Evolutionary conservation across 1,284 basidiomycete genomes (phyloP).

Genomic region (Melampsora allii-populina): DNA sequence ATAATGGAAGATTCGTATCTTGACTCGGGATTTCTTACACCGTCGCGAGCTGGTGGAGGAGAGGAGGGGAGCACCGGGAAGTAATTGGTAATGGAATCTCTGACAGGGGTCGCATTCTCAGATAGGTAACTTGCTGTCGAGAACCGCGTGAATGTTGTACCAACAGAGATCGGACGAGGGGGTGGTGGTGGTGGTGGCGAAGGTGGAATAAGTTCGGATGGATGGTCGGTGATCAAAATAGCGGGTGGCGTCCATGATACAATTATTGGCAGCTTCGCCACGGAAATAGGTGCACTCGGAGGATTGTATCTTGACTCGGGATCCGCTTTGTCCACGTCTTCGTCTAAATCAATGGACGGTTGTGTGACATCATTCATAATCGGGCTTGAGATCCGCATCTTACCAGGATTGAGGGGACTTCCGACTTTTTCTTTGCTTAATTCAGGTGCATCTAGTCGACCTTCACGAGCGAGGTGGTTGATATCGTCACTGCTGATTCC

Average conservation of each 20-base stretch:
- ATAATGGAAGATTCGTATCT: not conserved
- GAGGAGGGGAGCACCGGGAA: not conserved
- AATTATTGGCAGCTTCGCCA: conserved; percentile 16
- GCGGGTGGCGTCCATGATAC: conserved; percentile 27
- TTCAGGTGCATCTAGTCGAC: not conserved
- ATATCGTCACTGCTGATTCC: conserved; percentile 33
- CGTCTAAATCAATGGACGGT: not conserved
- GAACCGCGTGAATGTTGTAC: conserved; percentile 14
- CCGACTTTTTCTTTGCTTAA: not conserved
- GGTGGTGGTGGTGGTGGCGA: conserved; percentile 22
- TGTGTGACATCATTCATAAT: not conserved
- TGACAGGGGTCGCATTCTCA: not conserved
- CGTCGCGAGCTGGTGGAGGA: not conserved
- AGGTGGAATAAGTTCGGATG: conserved; percentile 42
- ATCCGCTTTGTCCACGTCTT: not conserved
- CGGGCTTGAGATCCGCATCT: not conserved
- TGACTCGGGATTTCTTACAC: not conserved
- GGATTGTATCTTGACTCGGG: not conserved
- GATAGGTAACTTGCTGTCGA: conserved; percentile 16
- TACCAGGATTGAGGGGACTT: not conserved
- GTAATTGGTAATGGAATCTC: not conserved
- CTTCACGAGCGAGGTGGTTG: not conserved
- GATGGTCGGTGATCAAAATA: conserved; percentile 42
- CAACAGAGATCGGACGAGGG: conserved; percentile 24
- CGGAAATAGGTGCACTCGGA: not conserved